phyloP scores from a whole-genome alignment of 208 protist genomes.

The Trypanosoma lewisi region DNA sequence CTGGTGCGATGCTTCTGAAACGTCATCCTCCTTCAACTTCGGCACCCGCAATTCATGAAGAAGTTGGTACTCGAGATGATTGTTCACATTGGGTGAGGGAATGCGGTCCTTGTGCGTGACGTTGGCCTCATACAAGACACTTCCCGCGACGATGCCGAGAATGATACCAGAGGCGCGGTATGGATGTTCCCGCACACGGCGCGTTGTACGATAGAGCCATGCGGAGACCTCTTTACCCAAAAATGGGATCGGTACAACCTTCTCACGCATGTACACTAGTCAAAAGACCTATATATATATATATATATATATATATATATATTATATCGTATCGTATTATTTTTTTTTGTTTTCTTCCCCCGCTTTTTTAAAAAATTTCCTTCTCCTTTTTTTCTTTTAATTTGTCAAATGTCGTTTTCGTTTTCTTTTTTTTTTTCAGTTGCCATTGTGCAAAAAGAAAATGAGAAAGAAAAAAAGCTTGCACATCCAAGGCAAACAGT shows the following conservation, averaged over 20 bases:
- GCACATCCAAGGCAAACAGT: background rate
- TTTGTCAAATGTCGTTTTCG: background rate
- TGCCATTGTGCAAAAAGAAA: background rate
- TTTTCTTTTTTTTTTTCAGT: slow-evolving; percentile 9
- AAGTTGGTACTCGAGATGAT: slow-evolving; percentile 82
- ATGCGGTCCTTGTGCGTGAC: slow-evolving; percentile 80
- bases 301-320: too few species aligned
- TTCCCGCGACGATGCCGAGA: slow-evolving; percentile 39
- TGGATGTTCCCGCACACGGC: slow-evolving; percentile 63
- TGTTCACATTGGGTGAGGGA: slow-evolving; percentile 77
- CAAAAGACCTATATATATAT: too few species aligned
- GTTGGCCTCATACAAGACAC: slow-evolving; percentile 74
- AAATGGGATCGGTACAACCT: slow-evolving; percentile 83
- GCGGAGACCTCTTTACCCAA: slow-evolving; percentile 70
- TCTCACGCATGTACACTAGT: slow-evolving; percentile 62
- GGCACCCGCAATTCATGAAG: slow-evolving; percentile 36
- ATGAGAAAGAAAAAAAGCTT: slow-evolving; percentile 2
- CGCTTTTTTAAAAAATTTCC: background rate
- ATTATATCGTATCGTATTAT: too few species aligned
- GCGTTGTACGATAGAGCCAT: slow-evolving; percentile 80
- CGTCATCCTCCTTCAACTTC: background rate
- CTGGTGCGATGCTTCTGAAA: background rate
- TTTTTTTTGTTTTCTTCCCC: too few species aligned
- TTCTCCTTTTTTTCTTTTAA: slow-evolving; percentile 1
- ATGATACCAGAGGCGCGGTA: slow-evolving; percentile 49